Conservation (phyloP, 257 asterid genomes). For the Fraxinus quadrangulata region DNA sequence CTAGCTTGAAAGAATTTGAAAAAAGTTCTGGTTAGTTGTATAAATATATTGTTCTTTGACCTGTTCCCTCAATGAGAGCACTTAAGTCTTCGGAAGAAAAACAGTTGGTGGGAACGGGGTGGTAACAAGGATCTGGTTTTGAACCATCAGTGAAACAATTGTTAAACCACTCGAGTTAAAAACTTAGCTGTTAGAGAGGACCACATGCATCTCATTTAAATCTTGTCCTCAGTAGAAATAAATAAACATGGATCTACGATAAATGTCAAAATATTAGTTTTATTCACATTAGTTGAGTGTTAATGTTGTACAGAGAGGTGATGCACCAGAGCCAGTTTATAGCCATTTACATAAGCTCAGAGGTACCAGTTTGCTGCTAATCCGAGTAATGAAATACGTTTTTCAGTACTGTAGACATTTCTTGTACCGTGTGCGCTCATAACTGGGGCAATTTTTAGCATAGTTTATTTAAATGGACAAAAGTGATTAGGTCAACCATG, state of each 20-base stretch:
- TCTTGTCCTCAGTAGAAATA: no score
- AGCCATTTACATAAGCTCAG: neutral
- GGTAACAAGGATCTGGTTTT: no score
- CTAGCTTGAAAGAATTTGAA: neutral
- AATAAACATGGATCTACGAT: no score
- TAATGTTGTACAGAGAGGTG: neutral
- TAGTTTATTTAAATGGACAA: neutral
- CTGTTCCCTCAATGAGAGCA: neutral
- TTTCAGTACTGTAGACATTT: neutral
- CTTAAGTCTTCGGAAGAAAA: no score
- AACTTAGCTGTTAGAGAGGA: no score
- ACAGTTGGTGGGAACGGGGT: no score
- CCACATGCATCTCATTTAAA: no score
- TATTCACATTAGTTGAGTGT: neutral
- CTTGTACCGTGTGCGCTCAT: neutral
- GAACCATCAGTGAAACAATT: no score
- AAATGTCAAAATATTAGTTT: no score
- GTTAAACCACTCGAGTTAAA: no score
- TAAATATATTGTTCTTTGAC: neutral
- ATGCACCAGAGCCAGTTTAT: neutral
- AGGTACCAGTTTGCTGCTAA: neutral
- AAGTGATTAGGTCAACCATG: neutral
- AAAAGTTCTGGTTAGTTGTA: neutral
- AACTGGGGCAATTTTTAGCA: neutral
- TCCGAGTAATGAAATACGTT: neutral